Evolutionary conservation across 2,329 filamentous ascomycete genomes (phyloP), one percentile per base, ranked within the genome.

Genomic region (Cladosporium sp.): DNA sequence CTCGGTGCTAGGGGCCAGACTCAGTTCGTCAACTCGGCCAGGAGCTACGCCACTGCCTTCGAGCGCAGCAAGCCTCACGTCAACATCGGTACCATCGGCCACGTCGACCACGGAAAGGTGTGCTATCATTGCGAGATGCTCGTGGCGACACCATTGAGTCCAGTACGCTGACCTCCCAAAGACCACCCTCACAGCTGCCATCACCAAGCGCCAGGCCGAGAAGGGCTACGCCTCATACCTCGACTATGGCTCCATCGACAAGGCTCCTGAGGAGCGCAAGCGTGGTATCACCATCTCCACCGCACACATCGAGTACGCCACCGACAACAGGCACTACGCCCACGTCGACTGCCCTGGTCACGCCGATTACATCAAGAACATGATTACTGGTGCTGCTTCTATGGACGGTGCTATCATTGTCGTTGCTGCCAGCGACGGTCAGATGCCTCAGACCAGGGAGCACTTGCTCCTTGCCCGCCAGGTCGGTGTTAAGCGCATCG

Each of bases 281-380:
- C 93, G 94, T 85, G 94, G 94, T 88, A 99, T 99, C 80, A 99
- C 94, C 75, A 99, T 99, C 75, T 92, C 94, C 61, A 95, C 94
- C 58, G 91, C 94, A 67, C 94, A 99, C 81, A 96, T 99, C 80
- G 94, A 99, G 82, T 99, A 97, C 83, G 81, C 90, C 69, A 99
- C 94, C 76, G 90, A 96, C 0, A 83, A 82, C 74, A 88, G 94
- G 73, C 94, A 99, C 83, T 99, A 99, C 81, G 94, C 94, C 72
- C 94, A 99, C 85, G 94, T 99, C 82, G 94, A 99, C 85, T 99
- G 94, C 80, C 94, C 94, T 60, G 94, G 94, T 80, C 94, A 99
- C 88, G 94, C 94, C 79, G 94, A 99, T 91, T 99, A 99, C 84
- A 97, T 99, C 83, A 99, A 99, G 87, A 99, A 99, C 88, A 99